Evolutionary conservation across 371 early-diverging fungal genomes (phyloP).

Genomic region (Mucor velutinosus): DNA sequence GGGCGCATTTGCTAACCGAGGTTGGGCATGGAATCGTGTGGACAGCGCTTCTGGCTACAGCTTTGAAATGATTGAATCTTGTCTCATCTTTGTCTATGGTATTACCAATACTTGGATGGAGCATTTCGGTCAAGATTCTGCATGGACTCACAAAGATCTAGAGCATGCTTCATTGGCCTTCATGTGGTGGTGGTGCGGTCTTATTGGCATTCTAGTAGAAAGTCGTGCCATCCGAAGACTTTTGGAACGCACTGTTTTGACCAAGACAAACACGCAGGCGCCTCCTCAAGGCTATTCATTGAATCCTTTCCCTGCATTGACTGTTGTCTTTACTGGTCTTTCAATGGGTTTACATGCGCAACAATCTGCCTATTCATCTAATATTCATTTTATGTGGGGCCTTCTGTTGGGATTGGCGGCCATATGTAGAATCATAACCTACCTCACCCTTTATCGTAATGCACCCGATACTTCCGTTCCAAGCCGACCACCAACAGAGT

Average conservation of each 20-base stretch:
- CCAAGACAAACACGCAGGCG: slow-evolving; percentile 12
- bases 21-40: slow-evolving; percentile 55
- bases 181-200: slow-evolving; percentile 68
- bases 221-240: slow-evolving; percentile 51
- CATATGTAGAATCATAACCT: slow-evolving; percentile 55
- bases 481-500: slow-evolving; percentile 46
- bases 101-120: slow-evolving; percentile 70
- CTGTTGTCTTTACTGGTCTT: slow-evolving; percentile 61
- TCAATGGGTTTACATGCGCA: slow-evolving; percentile 70
- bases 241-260: slow-evolving; percentile 27
- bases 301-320: slow-evolving; percentile 62
- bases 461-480: slow-evolving; percentile 32
- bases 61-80: slow-evolving; percentile 52
- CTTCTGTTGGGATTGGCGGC: slow-evolving; percentile 55
- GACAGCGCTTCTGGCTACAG: slow-evolving; percentile 40
- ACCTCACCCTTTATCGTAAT: slow-evolving; percentile 35
- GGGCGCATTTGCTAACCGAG: slow-evolving; percentile 50
- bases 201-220: slow-evolving; percentile 57
- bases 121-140: slow-evolving; percentile 54
- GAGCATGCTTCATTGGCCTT: slow-evolving; percentile 68
- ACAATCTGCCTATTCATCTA: slow-evolving; percentile 55
- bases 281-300: slow-evolving; percentile 19
- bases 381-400: slow-evolving; percentile 66
- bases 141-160: slow-evolving; percentile 68
- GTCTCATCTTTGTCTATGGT: slow-evolving; percentile 60